Conservation (phyloP, 768 basidiomycete genomes). For the Rhizopogon vinicolor region DNA sequence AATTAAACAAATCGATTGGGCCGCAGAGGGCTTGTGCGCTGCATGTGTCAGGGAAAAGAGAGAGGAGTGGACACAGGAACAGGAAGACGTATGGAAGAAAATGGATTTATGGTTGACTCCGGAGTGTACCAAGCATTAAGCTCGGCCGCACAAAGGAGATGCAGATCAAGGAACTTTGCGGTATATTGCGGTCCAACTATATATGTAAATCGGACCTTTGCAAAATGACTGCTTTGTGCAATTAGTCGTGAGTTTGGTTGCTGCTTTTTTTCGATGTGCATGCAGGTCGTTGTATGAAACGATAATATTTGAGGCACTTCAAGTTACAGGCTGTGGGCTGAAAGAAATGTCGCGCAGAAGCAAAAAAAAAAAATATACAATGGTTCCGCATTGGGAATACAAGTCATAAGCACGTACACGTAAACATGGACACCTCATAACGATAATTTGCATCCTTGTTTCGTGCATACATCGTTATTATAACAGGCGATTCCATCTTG, state of each 20-base stretch:
- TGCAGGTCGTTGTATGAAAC: neutral
- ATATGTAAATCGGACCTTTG: neutral
- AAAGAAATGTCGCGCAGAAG: neutral
- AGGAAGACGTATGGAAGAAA: slow-evolving; percentile 51
- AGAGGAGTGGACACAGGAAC: slow-evolving; percentile 64
- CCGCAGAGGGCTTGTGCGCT: slow-evolving; percentile 48
- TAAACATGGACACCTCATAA: neutral
- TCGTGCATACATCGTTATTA: neutral
- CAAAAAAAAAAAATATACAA: slow-evolving; percentile 1
- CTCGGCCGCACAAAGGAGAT: neutral
- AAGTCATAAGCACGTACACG: neutral
- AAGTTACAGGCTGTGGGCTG: neutral
- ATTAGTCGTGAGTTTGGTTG: neutral
- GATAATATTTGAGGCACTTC: neutral
- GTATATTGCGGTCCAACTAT: neutral
- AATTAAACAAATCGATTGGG: slow-evolving; percentile 60
- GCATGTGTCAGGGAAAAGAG: slow-evolving; percentile 55
- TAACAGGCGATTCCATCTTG: neutral
- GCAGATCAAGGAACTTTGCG: neutral
- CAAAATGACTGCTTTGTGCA: neutral
- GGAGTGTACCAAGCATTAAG: slow-evolving; percentile 7
- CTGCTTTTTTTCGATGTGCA: slow-evolving; percentile 4
- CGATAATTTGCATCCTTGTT: neutral
- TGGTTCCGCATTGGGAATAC: slow-evolving; percentile 4
- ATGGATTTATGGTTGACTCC: slow-evolving; percentile 54